These are phyloP conservation scores for Thermochaetoides dissita DNA, from an alignment of 2,329 filamentous ascomycete species.

Conservation along the genomic window DNA sequence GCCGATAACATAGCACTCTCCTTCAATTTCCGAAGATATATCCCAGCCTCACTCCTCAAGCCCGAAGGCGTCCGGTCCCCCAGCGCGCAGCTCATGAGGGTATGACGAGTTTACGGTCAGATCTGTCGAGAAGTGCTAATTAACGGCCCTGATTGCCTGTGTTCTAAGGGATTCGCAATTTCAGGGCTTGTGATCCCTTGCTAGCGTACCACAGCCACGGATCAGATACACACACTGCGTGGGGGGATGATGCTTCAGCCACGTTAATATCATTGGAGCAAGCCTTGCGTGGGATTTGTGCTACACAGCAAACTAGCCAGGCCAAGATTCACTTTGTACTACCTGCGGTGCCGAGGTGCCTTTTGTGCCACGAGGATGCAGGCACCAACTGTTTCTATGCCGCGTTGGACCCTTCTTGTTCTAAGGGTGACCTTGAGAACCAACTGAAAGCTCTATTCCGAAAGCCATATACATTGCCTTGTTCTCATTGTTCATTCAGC, in stretches of 20 bases:
- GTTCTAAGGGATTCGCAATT: too few relatives aligned
- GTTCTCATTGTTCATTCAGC: too few relatives aligned
- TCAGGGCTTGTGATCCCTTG: not conserved
- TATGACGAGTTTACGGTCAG: too few relatives aligned
- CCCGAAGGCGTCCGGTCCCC: too few relatives aligned
- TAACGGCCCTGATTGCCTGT: too few relatives aligned
- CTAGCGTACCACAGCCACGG: constrained; percentile 1
- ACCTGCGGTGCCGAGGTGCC: not conserved
- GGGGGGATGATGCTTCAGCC: not conserved
- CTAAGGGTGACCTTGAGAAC: not conserved
- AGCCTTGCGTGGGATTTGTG: not conserved
- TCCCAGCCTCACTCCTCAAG: too few relatives aligned
- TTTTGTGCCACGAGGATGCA: constrained; percentile 7
- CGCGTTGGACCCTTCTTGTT: not conserved
- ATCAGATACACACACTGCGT: not conserved
- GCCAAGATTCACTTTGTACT: not conserved
- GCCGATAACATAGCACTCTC: too few relatives aligned
- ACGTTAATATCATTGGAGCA: not conserved
- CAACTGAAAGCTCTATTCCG: too few relatives aligned
- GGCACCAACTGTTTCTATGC: not conserved
- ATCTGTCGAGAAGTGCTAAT: too few relatives aligned
- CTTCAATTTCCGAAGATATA: too few relatives aligned
- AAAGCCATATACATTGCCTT: too few relatives aligned
- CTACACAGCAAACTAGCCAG: not conserved
- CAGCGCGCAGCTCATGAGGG: too few relatives aligned